These are phyloP conservation scores for Rhododendron molle DNA, from an alignment of 148 eudicot genomes.

Conservation along the genomic window DNA sequence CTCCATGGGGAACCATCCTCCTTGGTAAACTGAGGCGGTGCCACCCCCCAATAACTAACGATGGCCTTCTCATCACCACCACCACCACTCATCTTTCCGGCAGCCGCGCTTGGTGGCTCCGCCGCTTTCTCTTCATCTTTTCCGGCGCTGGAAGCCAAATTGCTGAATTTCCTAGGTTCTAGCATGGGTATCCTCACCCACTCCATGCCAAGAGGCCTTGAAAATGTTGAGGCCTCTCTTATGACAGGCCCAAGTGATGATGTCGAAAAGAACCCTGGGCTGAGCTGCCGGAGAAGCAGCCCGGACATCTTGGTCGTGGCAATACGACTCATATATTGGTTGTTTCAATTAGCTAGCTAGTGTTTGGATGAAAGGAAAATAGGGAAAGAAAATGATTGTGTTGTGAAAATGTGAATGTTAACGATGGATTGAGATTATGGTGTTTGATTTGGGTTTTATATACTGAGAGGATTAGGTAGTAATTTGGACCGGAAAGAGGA, in stretches of 20 bases:
- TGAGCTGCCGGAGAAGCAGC: conserved; percentile 12
- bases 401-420: background rate
- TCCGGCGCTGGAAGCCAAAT: conserved; percentile 19
- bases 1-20: conserved; percentile 21
- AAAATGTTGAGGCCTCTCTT: background rate
- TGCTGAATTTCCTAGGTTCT: conserved; percentile 7
- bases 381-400: background rate
- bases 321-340: conserved; percentile 5
- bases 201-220: background rate
- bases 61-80: conserved; percentile 14
- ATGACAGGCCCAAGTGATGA: background rate
- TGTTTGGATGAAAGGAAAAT: background rate
- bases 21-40: conserved; percentile 28
- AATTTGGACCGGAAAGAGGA: background rate
- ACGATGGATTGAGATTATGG: background rate
- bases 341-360: background rate
- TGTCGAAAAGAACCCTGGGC: background rate
- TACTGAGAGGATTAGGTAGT: background rate
- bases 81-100: background rate
- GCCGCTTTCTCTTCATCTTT: conserved; percentile 20
- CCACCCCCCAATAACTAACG: conserved; percentile 47
- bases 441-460: background rate
- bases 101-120: background rate
- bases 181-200: conserved; percentile 9
- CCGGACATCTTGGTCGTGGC: conserved; percentile 13